These are phyloP conservation scores for Tricholoma matsutake DNA, from an alignment of 768 basidiomycete species.

Conservation along the genomic window DNA sequence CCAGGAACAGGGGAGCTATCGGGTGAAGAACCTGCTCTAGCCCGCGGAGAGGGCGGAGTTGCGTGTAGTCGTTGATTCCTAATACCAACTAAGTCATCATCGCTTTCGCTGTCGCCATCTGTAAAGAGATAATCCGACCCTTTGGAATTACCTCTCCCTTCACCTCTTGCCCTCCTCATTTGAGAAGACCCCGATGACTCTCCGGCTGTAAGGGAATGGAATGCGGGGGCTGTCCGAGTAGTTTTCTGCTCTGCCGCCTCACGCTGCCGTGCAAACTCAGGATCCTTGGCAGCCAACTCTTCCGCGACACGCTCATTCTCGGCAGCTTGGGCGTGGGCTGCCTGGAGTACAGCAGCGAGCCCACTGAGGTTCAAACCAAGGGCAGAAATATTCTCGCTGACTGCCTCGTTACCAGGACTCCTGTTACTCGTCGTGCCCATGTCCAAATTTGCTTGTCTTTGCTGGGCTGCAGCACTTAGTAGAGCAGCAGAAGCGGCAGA, in stretches of 20 bases:
- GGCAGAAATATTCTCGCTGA: conserved; percentile 34
- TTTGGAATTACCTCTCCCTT: conserved; percentile 41
- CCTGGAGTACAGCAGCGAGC: conserved; percentile 78
- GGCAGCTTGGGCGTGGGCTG: conserved; percentile 61
- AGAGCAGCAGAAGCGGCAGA: conserved; percentile 65
- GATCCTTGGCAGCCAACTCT: conserved; percentile 43
- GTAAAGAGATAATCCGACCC: conserved; percentile 56
- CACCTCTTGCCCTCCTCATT: conserved; percentile 31
- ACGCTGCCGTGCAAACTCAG: conserved; percentile 42
- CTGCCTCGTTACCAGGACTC: conserved; percentile 27
- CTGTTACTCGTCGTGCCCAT: conserved; percentile 27
- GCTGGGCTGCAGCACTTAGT: conserved; percentile 65
- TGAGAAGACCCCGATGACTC: conserved; percentile 33
- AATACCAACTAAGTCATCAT: conserved; percentile 31
- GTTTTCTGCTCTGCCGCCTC: conserved; percentile 45
- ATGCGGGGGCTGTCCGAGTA: conserved; percentile 73
- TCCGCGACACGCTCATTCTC: conserved; percentile 44
- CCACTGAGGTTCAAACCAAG: conserved; percentile 58
- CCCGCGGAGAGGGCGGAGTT: conserved; percentile 32
- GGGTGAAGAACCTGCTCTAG: conserved; percentile 32
- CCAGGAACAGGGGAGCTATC: conserved; percentile 46
- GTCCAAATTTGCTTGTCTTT: conserved; percentile 49
- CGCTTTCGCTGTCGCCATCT: conserved; percentile 43
- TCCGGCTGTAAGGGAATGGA: conserved; percentile 71
- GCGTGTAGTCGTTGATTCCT: conserved; percentile 26